A percentile compares a stretch with the other conserved stretches of the same genome.
phyloP scores from a whole-genome alignment of 371 early-diverging fungal species.

The Gilbertella persicaria region DNA sequence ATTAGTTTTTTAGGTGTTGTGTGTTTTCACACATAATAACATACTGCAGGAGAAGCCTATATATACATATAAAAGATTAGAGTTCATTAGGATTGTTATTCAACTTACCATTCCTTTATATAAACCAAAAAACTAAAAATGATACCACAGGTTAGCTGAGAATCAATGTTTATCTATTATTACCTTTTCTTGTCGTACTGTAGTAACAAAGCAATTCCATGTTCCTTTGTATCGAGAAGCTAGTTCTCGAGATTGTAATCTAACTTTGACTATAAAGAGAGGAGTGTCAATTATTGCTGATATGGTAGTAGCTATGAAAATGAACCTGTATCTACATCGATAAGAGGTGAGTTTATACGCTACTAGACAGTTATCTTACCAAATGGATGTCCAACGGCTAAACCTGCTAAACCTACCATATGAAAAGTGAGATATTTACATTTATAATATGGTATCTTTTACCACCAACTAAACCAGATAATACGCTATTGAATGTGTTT shows the following conservation, averaged over 20 bases:
- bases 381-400: conserved; percentile 70
- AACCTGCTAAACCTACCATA: conserved; percentile 59
- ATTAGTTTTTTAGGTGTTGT: not conserved
- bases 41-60: conserved; percentile 59
- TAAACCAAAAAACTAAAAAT: conserved; percentile 53
- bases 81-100: not conserved
- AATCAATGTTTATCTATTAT: not conserved
- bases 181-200: conserved; percentile 65
- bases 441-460: conserved; percentile 2
- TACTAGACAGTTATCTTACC: conserved; percentile 42
- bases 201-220: conserved; percentile 61
- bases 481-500: conserved; percentile 51
- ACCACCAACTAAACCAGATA: conserved; percentile 66
- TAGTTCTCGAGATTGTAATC: conserved; percentile 57
- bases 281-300: not conserved
- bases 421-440: not conserved
- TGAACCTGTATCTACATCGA: conserved; percentile 40
- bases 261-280: conserved; percentile 51
- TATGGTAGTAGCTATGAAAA: conserved; percentile 3
- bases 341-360: conserved; percentile 2
- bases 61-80: not conserved
- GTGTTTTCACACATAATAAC: conserved; percentile 8
- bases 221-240: conserved; percentile 61
- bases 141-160: not conserved
- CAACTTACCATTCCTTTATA: conserved; percentile 68